Base-by-base conservation (phyloP, 352 stramenopile species). In the Globisporangium camurandrum region DNA sequence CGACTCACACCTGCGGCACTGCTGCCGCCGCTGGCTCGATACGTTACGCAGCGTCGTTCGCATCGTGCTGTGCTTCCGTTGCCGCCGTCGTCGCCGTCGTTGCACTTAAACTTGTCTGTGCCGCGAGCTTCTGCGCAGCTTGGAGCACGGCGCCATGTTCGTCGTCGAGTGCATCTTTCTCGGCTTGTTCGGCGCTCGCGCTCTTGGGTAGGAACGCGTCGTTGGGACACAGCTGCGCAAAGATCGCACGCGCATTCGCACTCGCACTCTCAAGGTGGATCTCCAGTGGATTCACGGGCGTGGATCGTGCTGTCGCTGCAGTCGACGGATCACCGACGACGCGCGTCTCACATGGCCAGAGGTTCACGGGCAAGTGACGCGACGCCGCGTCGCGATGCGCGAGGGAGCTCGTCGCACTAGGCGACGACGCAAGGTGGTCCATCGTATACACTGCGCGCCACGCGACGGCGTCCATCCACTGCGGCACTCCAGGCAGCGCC, bases 391-490 rank as follows among this genome's bases (percentile, higher is more conserved):
- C 36, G 17, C 67, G 63, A 33, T 54, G 31, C 22, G 33, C 50
- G 23, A 23, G 26, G 27, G 54, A 41, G 33, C 43, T 34, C 19
- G 33, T 49, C 26, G 31, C 52, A 26, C 26, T 49, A 34, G 52
- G 56, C 37, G 41, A 43, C 0, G 62, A 69, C 12, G 56, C 56
- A 26, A 79, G 47, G 40, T 76, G 62, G 20, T 85, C 66, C 54
- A 84, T 78, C n/a, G 71, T 77, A 49, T 84, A 89, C 27, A 88
- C 56, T n/a, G 58, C 61, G 20, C 58, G 58, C 71, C 73, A 92
- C 12, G 63, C 61, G 24, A 87, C 67, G 14, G 57, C 41, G 33
- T 76, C 54, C 28, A 23, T 52, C 61, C 58, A 65, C 31, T 26
- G 44, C 20, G 19, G 16, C n/a, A n/a, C n/a, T n/a, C n/a, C n/a